Conservation (phyloP, 2,329 filamentous ascomycete genomes). For the Claviceps arundinis region DNA sequence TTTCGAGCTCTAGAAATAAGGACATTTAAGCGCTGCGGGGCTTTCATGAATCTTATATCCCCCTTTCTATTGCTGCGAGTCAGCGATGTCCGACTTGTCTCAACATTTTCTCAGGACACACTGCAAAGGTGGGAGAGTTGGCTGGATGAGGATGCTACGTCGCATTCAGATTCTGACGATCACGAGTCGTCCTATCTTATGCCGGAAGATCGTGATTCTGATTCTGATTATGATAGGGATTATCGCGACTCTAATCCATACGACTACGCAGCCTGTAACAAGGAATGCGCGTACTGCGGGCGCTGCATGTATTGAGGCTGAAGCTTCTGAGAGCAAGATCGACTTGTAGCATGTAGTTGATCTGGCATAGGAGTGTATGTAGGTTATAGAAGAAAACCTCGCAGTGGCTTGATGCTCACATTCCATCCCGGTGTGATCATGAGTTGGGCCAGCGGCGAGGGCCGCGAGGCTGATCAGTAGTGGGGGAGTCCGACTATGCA, state of each 20-base stretch:
- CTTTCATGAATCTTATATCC: constrained; percentile 58
- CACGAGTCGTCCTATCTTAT: not conserved
- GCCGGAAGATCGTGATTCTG: not conserved
- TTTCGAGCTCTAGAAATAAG: constrained; percentile 54
- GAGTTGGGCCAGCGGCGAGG: too few relatives aligned
- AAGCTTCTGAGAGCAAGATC: too few relatives aligned
- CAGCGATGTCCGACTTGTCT: constrained; percentile 30
- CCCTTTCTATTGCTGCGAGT: constrained; percentile 50
- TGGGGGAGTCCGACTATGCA: too few relatives aligned
- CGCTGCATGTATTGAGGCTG: too few relatives aligned
- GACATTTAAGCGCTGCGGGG: constrained; percentile 56
- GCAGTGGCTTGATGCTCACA: too few relatives aligned
- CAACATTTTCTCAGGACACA: not conserved
- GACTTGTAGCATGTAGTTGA: too few relatives aligned
- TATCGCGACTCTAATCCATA: too few relatives aligned
- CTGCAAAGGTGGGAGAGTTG: not conserved
- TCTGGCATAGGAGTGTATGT: too few relatives aligned
- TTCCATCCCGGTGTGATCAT: too few relatives aligned
- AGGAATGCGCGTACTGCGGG: too few relatives aligned
- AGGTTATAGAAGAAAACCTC: too few relatives aligned
- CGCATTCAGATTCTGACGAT: not conserved
- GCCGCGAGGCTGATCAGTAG: too few relatives aligned
- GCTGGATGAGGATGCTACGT: not conserved
- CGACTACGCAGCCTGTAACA: not conserved
- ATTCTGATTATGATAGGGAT: not conserved